Base-by-base conservation (phyloP, 2,329 filamentous ascomycete genomes). In the Colletotrichum musicola region DNA sequence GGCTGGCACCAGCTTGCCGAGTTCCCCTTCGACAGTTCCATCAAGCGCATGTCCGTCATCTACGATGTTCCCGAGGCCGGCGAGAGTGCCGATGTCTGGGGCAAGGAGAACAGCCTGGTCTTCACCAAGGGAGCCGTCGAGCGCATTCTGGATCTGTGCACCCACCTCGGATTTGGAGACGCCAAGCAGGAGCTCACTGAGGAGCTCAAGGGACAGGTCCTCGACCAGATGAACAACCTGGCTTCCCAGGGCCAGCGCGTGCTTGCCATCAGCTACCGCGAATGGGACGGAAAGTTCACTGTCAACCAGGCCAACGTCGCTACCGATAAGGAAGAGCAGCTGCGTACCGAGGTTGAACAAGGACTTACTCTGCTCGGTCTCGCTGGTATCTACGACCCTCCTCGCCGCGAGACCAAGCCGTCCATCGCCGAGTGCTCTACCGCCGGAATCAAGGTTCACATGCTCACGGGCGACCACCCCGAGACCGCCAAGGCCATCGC, bases 371-470 rank as follows among this genome's bases (percentile, higher is more conserved):
- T 97, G 70, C 87, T 93, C 14, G 95, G 94, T n/a, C 86, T 97
- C 10, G 90, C 92, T 56, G 94, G 93, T 64, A 91, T 97, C 71
- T 95, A 96, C 76, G 94, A 97, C 73, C 94, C 94, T 4, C 94
- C 93, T 63, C 92, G 94, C 1, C 88, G 89, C 2, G 94, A 97
- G 80, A 94, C 94, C 0, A 92, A 90, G 22, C 86, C 84, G 1
- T 90, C 92, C 6, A 93, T 95, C 66, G 83, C 83, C 22, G 87
- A 91, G 75, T 94, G 92, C 74, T 88, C 91, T 62, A 85, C 85
- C 53, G 93, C 93, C 27, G 92, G 93, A 57, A 94, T 95, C 77
- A 87, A 86, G 71, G 92, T 95, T 6, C 92, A 94, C 80, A 95
- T 95, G 93, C 85, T 95, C 38, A 96, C 93, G 22, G 93, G 93